A percentile compares a stretch with the other conserved stretches of the same genome.
phyloP scores from a whole-genome alignment of 306 rosid species.

The Quercus variabilis region DNA sequence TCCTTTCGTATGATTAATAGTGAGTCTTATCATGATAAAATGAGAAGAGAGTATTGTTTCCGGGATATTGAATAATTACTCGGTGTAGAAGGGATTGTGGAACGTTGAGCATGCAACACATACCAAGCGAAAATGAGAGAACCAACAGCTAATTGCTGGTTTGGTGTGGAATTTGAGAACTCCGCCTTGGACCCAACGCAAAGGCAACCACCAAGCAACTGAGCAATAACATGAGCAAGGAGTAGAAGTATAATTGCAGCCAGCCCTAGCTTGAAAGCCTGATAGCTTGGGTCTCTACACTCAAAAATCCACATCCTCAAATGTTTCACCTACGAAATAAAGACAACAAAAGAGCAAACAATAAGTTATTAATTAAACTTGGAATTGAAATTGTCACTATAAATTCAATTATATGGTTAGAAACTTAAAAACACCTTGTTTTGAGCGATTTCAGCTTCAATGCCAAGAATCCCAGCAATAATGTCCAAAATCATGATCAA shows the following conservation, averaged over 20 bases:
- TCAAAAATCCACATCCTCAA: constrained; percentile 55
- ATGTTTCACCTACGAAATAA: constrained; percentile 48
- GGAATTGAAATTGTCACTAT: background rate
- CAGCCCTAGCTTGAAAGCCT: constrained; percentile 71
- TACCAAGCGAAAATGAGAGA: constrained; percentile 71
- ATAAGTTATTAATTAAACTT: background rate
- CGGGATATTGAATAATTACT: too few relatives aligned
- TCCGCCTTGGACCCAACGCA: constrained; percentile 46
- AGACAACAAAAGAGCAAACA: background rate
- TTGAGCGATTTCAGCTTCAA: constrained; percentile 73
- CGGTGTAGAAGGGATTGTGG: too few relatives aligned
- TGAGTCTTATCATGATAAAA: too few relatives aligned
- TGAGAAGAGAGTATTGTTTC: too few relatives aligned
- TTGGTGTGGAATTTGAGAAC: constrained; percentile 36
- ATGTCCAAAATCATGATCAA: constrained; percentile 52
- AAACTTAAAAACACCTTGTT: constrained; percentile 53
- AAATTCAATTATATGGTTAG: background rate
- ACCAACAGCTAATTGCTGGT: constrained; percentile 44
- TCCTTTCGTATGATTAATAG: too few relatives aligned
- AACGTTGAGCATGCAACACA: background rate
- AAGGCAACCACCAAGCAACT: constrained; percentile 66
- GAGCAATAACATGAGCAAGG: constrained; percentile 55
- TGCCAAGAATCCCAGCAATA: constrained; percentile 76
- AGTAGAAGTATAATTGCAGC: constrained; percentile 59
- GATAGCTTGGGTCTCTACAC: constrained; percentile 66